phyloP scores from a whole-genome alignment of 2,329 filamentous ascomycete species.

The Penicillium brevicompactum region DNA sequence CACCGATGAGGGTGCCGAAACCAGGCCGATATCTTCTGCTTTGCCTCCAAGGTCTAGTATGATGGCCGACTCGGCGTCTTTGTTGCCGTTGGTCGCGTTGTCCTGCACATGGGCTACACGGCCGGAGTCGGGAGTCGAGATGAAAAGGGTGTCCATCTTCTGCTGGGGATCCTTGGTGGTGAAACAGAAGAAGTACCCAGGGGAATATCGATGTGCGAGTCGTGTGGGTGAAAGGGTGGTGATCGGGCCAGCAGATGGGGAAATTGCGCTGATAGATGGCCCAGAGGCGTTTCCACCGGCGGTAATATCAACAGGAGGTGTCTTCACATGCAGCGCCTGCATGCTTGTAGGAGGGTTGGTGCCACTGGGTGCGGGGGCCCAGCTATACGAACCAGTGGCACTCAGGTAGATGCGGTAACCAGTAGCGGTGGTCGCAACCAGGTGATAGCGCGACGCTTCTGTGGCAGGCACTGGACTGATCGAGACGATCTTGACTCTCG shows the following conservation, averaged over 20 bases:
- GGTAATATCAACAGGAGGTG: conserved; percentile 65
- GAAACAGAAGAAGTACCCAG: conserved; percentile 90
- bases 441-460: conserved; percentile 79
- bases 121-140: conserved; percentile 84
- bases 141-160: conserved; percentile 71
- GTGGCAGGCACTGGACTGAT: conserved; percentile 84
- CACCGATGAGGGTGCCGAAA: conserved; percentile 68
- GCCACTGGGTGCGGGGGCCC: conserved; percentile 57
- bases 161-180: conserved; percentile 64
- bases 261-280: conserved; percentile 30
- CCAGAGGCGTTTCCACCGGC: conserved; percentile 22
- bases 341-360: conserved; percentile 83
- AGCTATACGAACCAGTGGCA: conserved; percentile 71
- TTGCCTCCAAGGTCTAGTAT: conserved; percentile 75
- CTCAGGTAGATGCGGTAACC: conserved; percentile 92
- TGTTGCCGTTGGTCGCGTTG: conserved; percentile 53
- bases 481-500: conserved; percentile 73
- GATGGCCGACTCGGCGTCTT: conserved; percentile 76
- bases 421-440: conserved; percentile 87
- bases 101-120: conserved; percentile 66
- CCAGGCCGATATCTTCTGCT: conserved; percentile 76
- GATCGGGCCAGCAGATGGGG: conserved; percentile 44
- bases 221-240: conserved; percentile 45
- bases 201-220: conserved; percentile 64
- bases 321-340: conserved; percentile 96